phyloP scores from a whole-genome alignment of 352 stramenopile species.

The Sclerospora graminicola region DNA sequence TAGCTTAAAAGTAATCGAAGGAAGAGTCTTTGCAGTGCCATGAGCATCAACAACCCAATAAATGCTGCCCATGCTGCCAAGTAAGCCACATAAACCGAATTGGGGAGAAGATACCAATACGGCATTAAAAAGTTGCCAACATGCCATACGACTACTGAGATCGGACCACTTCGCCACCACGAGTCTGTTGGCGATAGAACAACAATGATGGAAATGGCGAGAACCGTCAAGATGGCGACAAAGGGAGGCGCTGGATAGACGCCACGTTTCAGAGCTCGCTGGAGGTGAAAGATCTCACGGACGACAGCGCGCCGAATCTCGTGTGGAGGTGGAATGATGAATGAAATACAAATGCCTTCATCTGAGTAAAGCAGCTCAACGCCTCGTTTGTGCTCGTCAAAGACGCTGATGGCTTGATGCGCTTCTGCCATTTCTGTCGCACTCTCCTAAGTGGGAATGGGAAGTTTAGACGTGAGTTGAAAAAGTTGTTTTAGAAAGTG shows the following conservation, averaged over 20 bases:
- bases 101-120: slow-evolving; percentile 48
- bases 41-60: slow-evolving; percentile 72
- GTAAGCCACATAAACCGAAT: slow-evolving; percentile 74
- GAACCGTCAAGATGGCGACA: slow-evolving; percentile 42
- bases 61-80: slow-evolving; percentile 75
- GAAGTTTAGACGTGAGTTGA: slow-evolving; percentile 4
- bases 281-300: slow-evolving; percentile 58
- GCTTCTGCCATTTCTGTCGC: slow-evolving; percentile 64
- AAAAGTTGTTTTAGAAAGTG: too few species aligned
- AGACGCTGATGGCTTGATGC: slow-evolving; percentile 75
- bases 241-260: slow-evolving; percentile 74
- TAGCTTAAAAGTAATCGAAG: slow-evolving; percentile 80
- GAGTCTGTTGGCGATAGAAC: slow-evolving; percentile 55
- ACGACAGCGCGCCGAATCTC: slow-evolving; percentile 53
- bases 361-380: slow-evolving; percentile 82
- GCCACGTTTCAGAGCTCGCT: slow-evolving; percentile 52
- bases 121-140: slow-evolving; percentile 73
- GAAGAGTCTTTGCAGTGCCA: slow-evolving; percentile 76
- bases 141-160: slow-evolving; percentile 73
- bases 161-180: slow-evolving; percentile 70
- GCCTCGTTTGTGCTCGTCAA: slow-evolving; percentile 79
- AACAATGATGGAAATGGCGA: slow-evolving; percentile 53
- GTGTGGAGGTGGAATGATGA: slow-evolving; percentile 75
- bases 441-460: slow-evolving; percentile 3
- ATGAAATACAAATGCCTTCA: slow-evolving; percentile 73